Evolutionary conservation across 2,329 filamentous ascomycete species (phyloP), one percentile per base, ranked within the genome.

Genomic region (Calonectria hawksworthii): DNA sequence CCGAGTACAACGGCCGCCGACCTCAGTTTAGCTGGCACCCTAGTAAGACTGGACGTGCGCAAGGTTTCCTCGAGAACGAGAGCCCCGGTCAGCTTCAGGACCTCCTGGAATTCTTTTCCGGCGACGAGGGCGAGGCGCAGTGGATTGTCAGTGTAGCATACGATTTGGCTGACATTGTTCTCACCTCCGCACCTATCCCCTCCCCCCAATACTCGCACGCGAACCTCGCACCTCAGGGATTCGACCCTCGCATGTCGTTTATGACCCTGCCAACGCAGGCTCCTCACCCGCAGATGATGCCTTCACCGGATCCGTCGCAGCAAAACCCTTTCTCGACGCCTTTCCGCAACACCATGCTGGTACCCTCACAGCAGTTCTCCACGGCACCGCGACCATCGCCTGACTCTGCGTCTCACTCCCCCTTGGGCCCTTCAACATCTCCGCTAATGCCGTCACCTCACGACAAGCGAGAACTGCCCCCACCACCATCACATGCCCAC

Each of bases 21-120:
- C 91, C 92, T 18, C 90, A 92, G 78, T 90, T 92, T 79, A 90
- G 91, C 69, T 94, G 92, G 92, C 88, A 90, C 70, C 86, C 88
- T 1, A 89, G 89, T 77, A 88, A 88, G 78, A 92, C 90, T 0
- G 90, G 90, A 1, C 86, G 90, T 67, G 89, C 89, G 1, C 90
- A 91, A 75, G 90, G 90, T 0, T 91, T 90, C 76, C 85, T 91
- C 38, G 91, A 93, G 81, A 91, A 92, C 70, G 91, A 93, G 81
- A 91, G 89, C 74, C 89, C 90, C 10, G 91, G 92, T 16, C 90
- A 92, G 76, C 84, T 93, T 13, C 90, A 93, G 80, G 92, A 93
- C 79, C 88, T 92, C 10, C 87, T 94, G 32, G 92, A 94, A 80
- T 92, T 92, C 79, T 93, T 93, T 80, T 91, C 90, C 7, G 88